These are phyloP conservation scores for Wickerhamiella kazuoi DNA, from an alignment of 805 yeast genomes.

Conservation along the genomic window DNA sequence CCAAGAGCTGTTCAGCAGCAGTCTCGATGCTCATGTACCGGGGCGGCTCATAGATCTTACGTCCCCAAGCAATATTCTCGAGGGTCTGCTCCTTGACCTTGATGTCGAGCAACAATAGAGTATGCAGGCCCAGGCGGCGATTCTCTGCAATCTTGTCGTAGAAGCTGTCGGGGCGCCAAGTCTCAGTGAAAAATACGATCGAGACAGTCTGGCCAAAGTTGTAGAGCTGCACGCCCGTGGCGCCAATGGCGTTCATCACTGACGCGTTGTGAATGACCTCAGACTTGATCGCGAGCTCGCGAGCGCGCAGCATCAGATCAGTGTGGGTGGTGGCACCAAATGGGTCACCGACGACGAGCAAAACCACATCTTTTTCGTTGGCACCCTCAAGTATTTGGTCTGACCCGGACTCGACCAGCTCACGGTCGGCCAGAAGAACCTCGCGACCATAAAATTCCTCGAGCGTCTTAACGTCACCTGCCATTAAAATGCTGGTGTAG, in stretches of 20 bases:
- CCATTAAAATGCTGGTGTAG: constrained; percentile 88
- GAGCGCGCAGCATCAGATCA: constrained; percentile 79
- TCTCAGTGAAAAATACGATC: constrained; percentile 83
- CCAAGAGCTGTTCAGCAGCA: constrained; percentile 75
- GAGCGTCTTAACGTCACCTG: constrained; percentile 56
- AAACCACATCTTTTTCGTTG: constrained; percentile 69
- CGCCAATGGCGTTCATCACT: constrained; percentile 96
- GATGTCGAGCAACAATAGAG: constrained; percentile 72
- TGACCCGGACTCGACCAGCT: constrained; percentile 76
- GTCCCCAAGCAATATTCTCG: constrained; percentile 85
- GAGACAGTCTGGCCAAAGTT: constrained; percentile 97
- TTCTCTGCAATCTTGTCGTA: constrained; percentile 80
- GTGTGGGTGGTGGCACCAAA: constrained; percentile 98
- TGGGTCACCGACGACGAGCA: constrained; percentile 92
- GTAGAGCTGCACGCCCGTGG: constrained; percentile 88
- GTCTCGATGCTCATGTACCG: constrained; percentile 86
- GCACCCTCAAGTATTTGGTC: constrained; percentile 69
- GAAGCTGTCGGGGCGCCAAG: constrained; percentile 94
- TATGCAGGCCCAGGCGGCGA: constrained; percentile 78
- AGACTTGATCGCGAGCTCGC: constrained; percentile 60
- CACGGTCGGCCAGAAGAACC: constrained; percentile 82
- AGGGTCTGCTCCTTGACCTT: constrained; percentile 94
- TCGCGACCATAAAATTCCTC: constrained; percentile 76
- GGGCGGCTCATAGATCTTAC: constrained; percentile 88
- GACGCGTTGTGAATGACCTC: constrained; percentile 89